A percentile compares a stretch with the other conserved stretches of the same genome.
Conservation (phyloP, 345 rosid genomes). For the Pistacia integerrima region DNA sequence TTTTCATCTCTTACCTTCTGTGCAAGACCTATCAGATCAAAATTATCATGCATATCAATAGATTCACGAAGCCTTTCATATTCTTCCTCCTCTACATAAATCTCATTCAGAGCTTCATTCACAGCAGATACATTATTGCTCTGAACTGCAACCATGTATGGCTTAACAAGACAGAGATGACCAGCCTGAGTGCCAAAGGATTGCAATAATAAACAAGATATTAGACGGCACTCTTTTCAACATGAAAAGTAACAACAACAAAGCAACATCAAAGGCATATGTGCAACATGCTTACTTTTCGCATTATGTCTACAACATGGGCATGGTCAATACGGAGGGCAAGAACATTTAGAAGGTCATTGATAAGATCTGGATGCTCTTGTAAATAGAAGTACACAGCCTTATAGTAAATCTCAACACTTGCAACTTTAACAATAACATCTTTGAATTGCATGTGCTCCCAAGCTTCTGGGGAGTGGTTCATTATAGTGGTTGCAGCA, state of each 20-base stretch:
- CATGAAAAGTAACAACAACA: too few relatives aligned
- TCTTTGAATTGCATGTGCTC: constrained; percentile 99
- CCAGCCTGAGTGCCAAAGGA: constrained; percentile 40
- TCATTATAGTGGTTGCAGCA: constrained; percentile 98
- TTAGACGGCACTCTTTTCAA: neutral
- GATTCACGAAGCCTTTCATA: constrained; percentile 54
- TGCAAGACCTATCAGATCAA: constrained; percentile 58
- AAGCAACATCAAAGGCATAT: too few relatives aligned
- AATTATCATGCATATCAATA: constrained; percentile 58
- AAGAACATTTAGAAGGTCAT: constrained; percentile 91
- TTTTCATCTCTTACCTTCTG: constrained; percentile 37
- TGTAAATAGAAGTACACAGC: constrained; percentile 98
- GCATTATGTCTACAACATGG: constrained; percentile 97
- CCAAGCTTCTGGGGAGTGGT: constrained; percentile 99
- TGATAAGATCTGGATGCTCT: constrained; percentile 95
- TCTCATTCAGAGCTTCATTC: constrained; percentile 58
- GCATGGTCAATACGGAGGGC: constrained; percentile 94
- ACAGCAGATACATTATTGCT: constrained; percentile 57
- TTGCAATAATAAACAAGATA: neutral
- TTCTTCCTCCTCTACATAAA: constrained; percentile 65
- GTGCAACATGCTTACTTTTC: constrained; percentile 53
- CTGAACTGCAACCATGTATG: constrained; percentile 60
- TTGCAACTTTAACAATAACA: constrained; percentile 89
- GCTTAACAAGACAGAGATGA: constrained; percentile 55
- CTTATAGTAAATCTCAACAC: constrained; percentile 92